A percentile compares a stretch with the other conserved stretches of the same genome.
These are phyloP conservation scores for Nevesoporus exiguus DNA, from an alignment of 768 basidiomycete genomes.

Conservation along the genomic window DNA sequence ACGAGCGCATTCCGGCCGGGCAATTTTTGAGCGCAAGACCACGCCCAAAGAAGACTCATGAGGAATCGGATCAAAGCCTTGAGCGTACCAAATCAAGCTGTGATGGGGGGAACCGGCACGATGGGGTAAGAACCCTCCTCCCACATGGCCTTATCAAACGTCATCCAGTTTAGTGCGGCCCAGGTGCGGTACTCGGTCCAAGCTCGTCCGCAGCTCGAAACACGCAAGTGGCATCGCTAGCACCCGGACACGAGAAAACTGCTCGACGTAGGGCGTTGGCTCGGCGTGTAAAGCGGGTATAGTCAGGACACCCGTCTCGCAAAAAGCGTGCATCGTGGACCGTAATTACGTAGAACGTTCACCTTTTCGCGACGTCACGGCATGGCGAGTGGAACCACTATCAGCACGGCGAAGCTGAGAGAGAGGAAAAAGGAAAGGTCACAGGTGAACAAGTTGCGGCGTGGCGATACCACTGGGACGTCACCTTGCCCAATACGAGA, in stretches of 20 bases:
- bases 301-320: neutral
- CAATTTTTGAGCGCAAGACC: neutral
- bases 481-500: neutral
- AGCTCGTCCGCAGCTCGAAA: neutral
- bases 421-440: neutral
- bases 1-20: conserved; percentile 12
- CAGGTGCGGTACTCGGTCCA: neutral
- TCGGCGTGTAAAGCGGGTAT: conserved; percentile 2
- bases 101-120: neutral
- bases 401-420: neutral
- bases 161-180: neutral
- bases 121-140: conserved; percentile 1
- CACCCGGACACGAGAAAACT: neutral
- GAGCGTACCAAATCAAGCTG: conserved; percentile 2
- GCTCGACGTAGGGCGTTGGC: neutral
- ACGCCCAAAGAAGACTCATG: conserved; percentile 1
- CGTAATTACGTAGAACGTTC: conserved; percentile 20
- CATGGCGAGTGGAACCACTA: conserved; percentile 1
- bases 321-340: neutral
- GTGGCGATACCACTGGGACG: neutral
- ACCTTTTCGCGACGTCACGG: neutral
- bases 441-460: neutral
- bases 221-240: neutral
- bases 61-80: conserved; percentile 10
- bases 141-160: neutral